A percentile compares a stretch with the other conserved stretches of the same genome.
Conservation (phyloP, 495 filamentous ascomycete genomes). For the Trypethelium eluteriae region DNA sequence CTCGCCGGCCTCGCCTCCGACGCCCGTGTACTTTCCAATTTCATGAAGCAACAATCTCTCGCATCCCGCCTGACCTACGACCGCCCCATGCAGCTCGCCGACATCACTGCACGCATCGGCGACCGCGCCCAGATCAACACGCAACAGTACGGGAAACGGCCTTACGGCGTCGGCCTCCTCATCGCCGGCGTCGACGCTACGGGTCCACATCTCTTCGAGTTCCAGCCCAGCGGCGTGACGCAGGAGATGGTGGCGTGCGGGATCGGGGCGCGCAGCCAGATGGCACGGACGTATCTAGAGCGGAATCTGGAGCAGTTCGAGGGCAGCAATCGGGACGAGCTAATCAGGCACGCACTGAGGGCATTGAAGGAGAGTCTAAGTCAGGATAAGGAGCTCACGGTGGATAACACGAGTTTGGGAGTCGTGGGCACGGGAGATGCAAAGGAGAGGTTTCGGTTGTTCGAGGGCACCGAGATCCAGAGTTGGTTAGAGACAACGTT, state of each 20-base stretch:
- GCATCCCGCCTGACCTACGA: conserved; percentile 91
- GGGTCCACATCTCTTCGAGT: conserved; percentile 94
- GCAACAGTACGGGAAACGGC: conserved; percentile 92
- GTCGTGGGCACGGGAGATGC: conserved; percentile 53
- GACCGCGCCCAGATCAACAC: conserved; percentile 97
- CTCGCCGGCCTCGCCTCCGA: conserved; percentile 96
- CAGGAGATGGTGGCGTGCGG: conserved; percentile 94
- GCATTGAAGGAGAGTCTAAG: conserved; percentile 91
- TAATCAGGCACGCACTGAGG: conserved; percentile 80
- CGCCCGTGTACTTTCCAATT: conserved; percentile 98
- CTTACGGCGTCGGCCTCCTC: conserved; percentile 91
- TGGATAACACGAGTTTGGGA: conserved; percentile 90
- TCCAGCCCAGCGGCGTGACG: conserved; percentile 91
- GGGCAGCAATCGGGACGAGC: conserved; percentile 65
- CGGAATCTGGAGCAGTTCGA: conserved; percentile 76
- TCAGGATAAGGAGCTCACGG: conserved; percentile 94
- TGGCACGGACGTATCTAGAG: conserved; percentile 94
- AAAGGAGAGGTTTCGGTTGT: conserved; percentile 75
- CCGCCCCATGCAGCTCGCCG: conserved; percentile 79
- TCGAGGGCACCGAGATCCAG: conserved; percentile 78
- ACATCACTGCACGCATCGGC: conserved; percentile 80
- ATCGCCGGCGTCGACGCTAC: conserved; percentile 89
- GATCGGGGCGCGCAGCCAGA: conserved; percentile 92
- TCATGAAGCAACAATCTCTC: conserved; percentile 99
- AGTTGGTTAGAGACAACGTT: conserved; percentile 52